A percentile compares a stretch with the other conserved stretches of the same genome.
Evolutionary conservation across 129 eudicot genomes (phyloP).

Genomic region (Tanacetum coccineum): DNA sequence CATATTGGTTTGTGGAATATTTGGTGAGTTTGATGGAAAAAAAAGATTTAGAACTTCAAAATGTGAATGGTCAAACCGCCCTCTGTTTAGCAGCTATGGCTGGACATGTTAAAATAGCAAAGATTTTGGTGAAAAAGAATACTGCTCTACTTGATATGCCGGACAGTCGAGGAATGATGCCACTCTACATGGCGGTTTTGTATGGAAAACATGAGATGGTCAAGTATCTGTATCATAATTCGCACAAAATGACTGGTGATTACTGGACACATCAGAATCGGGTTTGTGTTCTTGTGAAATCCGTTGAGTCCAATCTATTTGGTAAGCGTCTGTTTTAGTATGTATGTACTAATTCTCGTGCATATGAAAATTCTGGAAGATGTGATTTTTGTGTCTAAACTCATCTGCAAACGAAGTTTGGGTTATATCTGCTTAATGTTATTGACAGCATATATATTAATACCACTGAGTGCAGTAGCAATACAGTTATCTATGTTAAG

Average conservation of each 20-base stretch:
- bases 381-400: too few relatives aligned
- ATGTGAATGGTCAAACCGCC: conserved; percentile 30
- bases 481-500: too few relatives aligned
- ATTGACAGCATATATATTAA: too few relatives aligned
- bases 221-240: conserved; percentile 18
- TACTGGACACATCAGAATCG: conserved; percentile 19
- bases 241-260: conserved; percentile 3
- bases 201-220: conserved; percentile 32
- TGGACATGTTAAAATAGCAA: conserved; percentile 26
- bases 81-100: conserved; percentile 39
- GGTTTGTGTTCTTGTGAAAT: conserved; percentile 21
- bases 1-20: conserved; percentile 11
- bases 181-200: conserved; percentile 12
- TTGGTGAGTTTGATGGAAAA: conserved; percentile 15
- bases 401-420: too few relatives aligned
- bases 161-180: conserved; percentile 17
- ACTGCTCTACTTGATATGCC: conserved; percentile 10
- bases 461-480: too few relatives aligned
- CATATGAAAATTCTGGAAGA: too few relatives aligned
- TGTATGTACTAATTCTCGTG: too few relatives aligned
- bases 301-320: conserved; percentile 23
- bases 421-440: too few relatives aligned
- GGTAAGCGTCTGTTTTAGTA: conserved; percentile 23
- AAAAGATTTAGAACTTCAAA: conserved; percentile 10
- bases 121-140: conserved; percentile 23